phyloP scores from a whole-genome alignment of 768 basidiomycete genomes.

The Lactifluus pinguis region DNA sequence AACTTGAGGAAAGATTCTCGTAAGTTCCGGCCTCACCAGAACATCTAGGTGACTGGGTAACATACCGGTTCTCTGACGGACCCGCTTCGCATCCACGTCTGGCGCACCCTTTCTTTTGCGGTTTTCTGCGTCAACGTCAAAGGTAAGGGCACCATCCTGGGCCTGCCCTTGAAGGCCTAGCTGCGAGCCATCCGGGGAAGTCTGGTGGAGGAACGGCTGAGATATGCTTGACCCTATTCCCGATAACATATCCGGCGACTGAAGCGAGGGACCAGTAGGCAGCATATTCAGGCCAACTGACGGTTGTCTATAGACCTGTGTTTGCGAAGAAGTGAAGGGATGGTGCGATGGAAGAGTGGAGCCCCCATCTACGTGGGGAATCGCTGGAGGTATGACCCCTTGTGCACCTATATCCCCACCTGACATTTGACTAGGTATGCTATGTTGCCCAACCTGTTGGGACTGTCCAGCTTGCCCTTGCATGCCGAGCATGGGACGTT shows the following conservation, averaged over 20 bases:
- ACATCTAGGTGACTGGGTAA: constrained; percentile 2
- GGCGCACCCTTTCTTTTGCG: constrained; percentile 65
- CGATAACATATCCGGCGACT: constrained; percentile 12
- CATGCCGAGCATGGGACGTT: constrained; percentile 39
- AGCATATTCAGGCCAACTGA: constrained; percentile 4
- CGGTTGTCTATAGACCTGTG: constrained; percentile 3
- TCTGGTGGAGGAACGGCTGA: constrained; percentile 3
- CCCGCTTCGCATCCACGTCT: constrained; percentile 60
- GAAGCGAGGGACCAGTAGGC: constrained; percentile 8
- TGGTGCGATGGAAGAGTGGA: constrained; percentile 3
- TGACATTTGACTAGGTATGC: constrained; percentile 16
- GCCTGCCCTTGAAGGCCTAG: constrained; percentile 4
- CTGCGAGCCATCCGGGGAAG: constrained; percentile 8
- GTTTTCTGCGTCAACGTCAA: constrained; percentile 55
- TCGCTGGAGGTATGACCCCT: constrained; percentile 7
- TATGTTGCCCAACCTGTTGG: constrained; percentile 20
- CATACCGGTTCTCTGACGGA: constrained; percentile 64
- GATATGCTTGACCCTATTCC: constrained; percentile 5
- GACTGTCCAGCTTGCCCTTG: constrained; percentile 32
- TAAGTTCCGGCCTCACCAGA: neutral
- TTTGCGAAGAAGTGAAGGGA: constrained; percentile 6
- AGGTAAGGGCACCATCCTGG: constrained; percentile 12
- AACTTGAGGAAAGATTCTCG: constrained; percentile 1
- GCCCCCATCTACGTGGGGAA: constrained; percentile 10
- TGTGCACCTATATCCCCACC: constrained; percentile 15